Percentiles rank a stretch among this genome's conserved stretches.
Evolutionary conservation across 2,329 filamentous ascomycete species (phyloP).

Genomic region (Capronia epimyces): DNA sequence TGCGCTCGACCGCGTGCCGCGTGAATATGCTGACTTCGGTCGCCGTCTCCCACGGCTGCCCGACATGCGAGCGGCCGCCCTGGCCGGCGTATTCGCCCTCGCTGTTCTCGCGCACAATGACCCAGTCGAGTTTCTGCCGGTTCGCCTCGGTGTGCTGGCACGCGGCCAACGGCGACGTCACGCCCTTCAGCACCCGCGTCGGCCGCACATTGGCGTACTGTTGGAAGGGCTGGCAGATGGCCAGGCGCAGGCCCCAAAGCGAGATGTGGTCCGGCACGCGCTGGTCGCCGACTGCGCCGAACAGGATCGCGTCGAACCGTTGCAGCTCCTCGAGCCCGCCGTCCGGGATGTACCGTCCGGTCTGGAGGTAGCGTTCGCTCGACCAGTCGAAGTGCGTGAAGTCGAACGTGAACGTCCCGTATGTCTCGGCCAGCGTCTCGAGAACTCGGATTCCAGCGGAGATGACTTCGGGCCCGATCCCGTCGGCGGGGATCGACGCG

Average conservation of each 20-base stretch:
- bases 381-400: slow-evolving; percentile 63
- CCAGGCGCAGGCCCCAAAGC: slow-evolving; percentile 61
- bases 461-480: slow-evolving; percentile 65
- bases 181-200: slow-evolving; percentile 57
- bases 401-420: slow-evolving; percentile 55
- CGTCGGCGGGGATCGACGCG: slow-evolving; percentile 62
- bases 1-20: slow-evolving; percentile 52
- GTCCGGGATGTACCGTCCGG: slow-evolving; percentile 59
- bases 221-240: slow-evolving; percentile 61
- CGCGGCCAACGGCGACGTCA: slow-evolving; percentile 46
- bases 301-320: slow-evolving; percentile 61
- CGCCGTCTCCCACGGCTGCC: slow-evolving; percentile 54
- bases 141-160: slow-evolving; percentile 24
- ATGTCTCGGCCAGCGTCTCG: slow-evolving; percentile 41
- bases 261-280: slow-evolving; percentile 62
- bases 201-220: slow-evolving; percentile 65
- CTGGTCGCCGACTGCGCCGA: slow-evolving; percentile 60
- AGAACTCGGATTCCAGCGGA: slow-evolving; percentile 58
- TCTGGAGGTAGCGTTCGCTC: slow-evolving; percentile 60
- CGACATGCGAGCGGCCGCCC: slow-evolving; percentile 56
- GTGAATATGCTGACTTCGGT: slow-evolving; percentile 62
- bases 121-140: slow-evolving; percentile 59
- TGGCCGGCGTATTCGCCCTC: slow-evolving; percentile 63
- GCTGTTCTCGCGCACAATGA: slow-evolving; percentile 61
- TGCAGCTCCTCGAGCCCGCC: slow-evolving; percentile 54